phyloP scores from a whole-genome alignment of 148 eudicot species.

The Vaccinium corymbosum region DNA sequence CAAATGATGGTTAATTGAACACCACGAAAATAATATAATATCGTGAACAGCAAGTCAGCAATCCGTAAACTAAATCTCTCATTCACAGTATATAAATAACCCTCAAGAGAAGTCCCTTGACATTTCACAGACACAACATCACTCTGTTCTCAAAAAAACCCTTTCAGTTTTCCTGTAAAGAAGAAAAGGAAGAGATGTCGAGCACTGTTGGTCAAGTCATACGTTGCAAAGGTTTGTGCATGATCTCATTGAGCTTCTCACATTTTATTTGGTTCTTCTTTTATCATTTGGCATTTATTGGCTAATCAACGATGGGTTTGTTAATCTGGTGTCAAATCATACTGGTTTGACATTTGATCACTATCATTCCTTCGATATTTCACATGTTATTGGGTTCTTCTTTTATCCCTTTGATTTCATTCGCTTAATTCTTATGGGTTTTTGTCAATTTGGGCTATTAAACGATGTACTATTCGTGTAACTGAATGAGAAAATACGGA shows the following conservation, averaged over 20 bases:
- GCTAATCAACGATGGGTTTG: neutral
- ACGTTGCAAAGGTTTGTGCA: slow-evolving; percentile 17
- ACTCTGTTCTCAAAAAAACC: neutral
- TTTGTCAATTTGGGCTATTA: neutral
- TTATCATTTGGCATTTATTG: neutral
- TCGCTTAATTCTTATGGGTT: neutral
- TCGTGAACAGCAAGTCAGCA: too few species aligned
- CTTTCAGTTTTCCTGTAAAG: neutral
- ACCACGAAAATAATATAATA: too few species aligned
- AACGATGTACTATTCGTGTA: too few species aligned
- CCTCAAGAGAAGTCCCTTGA: neutral
- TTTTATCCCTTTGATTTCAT: neutral
- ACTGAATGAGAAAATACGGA: neutral
- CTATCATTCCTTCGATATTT: neutral
- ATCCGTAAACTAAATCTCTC: too few species aligned
- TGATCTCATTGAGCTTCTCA: neutral
- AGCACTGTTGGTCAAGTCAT: slow-evolving; percentile 25
- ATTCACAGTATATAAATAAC: slow-evolving; percentile 2
- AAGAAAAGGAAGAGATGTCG: slow-evolving; percentile 17
- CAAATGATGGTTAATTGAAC: neutral
- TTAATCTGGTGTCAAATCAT: neutral
- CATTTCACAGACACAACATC: neutral
- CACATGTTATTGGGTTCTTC: neutral
- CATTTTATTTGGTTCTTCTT: neutral
- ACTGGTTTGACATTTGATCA: neutral